Base-by-base conservation (phyloP, 352 stramenopile species). In the Pythium vanterpoolii region DNA sequence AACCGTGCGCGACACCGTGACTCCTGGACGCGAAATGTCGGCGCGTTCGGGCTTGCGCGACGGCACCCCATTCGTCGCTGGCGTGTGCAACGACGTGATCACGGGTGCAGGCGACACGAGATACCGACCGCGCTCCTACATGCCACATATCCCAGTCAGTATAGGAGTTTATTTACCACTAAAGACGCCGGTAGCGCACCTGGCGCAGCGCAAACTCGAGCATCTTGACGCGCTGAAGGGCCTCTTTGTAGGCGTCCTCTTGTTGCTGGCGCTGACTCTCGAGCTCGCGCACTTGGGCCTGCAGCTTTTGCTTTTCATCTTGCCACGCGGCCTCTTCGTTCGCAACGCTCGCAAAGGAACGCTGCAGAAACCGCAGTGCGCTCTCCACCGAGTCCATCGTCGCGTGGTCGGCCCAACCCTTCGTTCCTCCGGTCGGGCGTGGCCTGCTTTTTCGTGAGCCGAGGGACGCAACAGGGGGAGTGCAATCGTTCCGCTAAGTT, bases 201-300 rank as follows among this genome's bases (percentile, higher is more conserved):
- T 92, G 83, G 4, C 79, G 78, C 42, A 95, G 64, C 48, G 86
- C 86, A 61, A 93, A 95, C 52, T 95, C 83, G 63, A 95, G 82
- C 86, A 95, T 95, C 67, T 95, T 95, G 39, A 95, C 72, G 42
- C 85, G 86, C 56, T 93, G 60, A 70, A 95, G 73, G 10, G 79
- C 82, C 44, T 95, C 86, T 61, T 93, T 93, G 60, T 92, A 92
- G 34, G 78, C 80, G 24, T 91, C 81, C 47, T 95, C 86, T 68
- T 95, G 86, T 33, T 86, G 70, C 30, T 74, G 66, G 11, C 81
- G 79, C 68, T 93, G 80, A 42, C 69, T 74, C 62, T 93, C 80
- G 16, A 95, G 80, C 52, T 95, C 86, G 38, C 74, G 75, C 59
- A 95, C 70, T 46, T 90, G 77, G 42, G 80, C 68, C 73, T 93